Evolutionary conservation across 177 flowering plant genomes (phyloP).

Genomic region (Vitis hybrid): DNA sequence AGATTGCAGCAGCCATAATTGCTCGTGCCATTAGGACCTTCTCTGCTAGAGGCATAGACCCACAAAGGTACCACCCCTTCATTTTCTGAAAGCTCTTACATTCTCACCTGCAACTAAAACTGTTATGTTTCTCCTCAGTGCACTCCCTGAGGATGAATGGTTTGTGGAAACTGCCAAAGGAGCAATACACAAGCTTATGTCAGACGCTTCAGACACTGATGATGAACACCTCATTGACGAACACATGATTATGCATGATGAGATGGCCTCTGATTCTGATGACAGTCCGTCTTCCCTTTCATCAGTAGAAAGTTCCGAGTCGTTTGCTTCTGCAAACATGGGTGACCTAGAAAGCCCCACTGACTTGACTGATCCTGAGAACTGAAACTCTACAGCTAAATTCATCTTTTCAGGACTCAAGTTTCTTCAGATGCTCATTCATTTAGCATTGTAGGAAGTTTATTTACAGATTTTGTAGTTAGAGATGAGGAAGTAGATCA

Average conservation of each 20-base stretch:
- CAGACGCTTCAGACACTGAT: slow-evolving; percentile 75
- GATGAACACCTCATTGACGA: slow-evolving; percentile 28
- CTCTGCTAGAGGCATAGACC: slow-evolving; percentile 81
- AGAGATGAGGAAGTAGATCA: no score
- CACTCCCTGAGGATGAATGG: slow-evolving; percentile 95
- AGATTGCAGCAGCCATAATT: slow-evolving; percentile 79
- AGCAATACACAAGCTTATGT: slow-evolving; percentile 80
- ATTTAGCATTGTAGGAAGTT: no score
- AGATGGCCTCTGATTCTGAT: slow-evolving; percentile 63
- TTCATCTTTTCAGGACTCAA: neutral
- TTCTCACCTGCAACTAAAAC: neutral
- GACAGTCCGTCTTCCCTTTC: slow-evolving; percentile 68
- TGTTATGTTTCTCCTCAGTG: slow-evolving; percentile 32
- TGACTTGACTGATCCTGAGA: slow-evolving; percentile 55
- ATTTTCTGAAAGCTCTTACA: neutral
- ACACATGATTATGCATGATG: slow-evolving; percentile 38
- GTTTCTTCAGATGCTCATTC: no score
- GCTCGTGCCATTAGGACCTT: slow-evolving; percentile 84
- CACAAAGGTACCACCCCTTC: slow-evolving; percentile 60
- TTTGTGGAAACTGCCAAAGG: slow-evolving; percentile 83
- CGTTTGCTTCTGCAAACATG: slow-evolving; percentile 90
- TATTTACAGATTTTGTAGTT: no score
- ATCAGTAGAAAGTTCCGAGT: slow-evolving; percentile 49
- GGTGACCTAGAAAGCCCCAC: slow-evolving; percentile 75
- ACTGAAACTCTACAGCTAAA: slow-evolving; percentile 23